phyloP scores from a whole-genome alignment of 139 green algal genomes.

The Chlorella vulgaris region DNA sequence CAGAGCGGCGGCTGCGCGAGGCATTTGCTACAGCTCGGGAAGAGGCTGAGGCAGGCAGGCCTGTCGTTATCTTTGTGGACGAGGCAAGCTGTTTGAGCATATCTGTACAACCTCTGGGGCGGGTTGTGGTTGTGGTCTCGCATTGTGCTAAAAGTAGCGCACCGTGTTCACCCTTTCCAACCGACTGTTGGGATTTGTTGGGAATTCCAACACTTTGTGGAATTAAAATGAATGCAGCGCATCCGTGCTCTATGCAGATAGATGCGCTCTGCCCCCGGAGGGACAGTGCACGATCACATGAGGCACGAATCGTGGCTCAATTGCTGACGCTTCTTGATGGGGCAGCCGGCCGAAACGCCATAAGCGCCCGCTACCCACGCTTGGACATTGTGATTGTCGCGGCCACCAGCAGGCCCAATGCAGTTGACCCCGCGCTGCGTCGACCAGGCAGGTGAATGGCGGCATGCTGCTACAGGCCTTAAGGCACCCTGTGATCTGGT shows the following conservation, averaged over 20 bases:
- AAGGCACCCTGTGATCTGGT: no score
- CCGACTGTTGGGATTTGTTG: background rate
- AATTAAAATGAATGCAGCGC: background rate
- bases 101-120: background rate
- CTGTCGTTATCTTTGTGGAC: background rate
- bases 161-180: no score
- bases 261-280: background rate
- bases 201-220: background rate
- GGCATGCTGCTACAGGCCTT: no score
- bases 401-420: background rate
- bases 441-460: background rate
- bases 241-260: background rate
- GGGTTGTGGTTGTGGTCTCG: background rate
- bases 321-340: background rate
- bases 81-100: background rate
- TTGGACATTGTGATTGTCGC: background rate
- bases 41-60: background rate
- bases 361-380: background rate
- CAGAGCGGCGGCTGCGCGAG: background rate
- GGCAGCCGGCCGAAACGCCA: background rate
- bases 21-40: background rate
- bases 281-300: background rate
- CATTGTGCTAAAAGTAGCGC: background rate
- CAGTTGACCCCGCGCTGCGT: background rate
- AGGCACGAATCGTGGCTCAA: background rate